Base-by-base conservation (phyloP, 2,329 filamentous ascomycete genomes). In the Aschersonia sp. region DNA sequence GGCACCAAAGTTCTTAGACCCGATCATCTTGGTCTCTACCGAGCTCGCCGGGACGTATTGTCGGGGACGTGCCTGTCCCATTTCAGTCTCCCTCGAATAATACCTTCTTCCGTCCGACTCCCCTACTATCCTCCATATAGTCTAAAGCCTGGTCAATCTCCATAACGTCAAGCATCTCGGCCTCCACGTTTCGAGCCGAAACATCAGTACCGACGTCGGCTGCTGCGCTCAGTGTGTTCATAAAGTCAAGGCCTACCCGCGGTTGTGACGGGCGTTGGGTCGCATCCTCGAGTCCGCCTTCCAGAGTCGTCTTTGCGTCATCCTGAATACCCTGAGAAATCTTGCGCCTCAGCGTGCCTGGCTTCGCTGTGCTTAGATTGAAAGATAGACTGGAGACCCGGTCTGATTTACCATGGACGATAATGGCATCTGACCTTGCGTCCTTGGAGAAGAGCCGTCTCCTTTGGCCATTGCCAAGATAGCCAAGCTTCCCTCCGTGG, bases 101-200 rank as follows among this genome's bases (percentile, higher is more conserved):
- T 47, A 74, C 72, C 57, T 68, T 68, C 61, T 74, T 75, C 47
- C 66, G 67, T 44, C 70, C 71, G 47, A 64, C 66, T 35, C 66
- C 67, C 43, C 70, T 64, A 35, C 68, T 67, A 40, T 61, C 65
- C 47, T 78, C 72, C 73, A 83, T 67, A 45, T 64, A 67, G 44
- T 76, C 70, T 46, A 83, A 60, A 45, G 72, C 74, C 50, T 75
- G 71, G 54, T 83, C 79, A 56, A 83, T 79, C 54, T 78, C 77
- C 70, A 80, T 75, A 43, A 83, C 78, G 57, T 81, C 78, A 54
- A 83, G 66, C 68, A 80, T 74, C 60, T 80, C 76, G 32, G 69
- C 68, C 56, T 80, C 76, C 10, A 79, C 67, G 48, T 79, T 70
- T 33, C 76, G 65, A 30, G 66, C 64, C 29, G 65, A 68, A n/a